These are phyloP conservation scores for Leavenworthia alabamica DNA, from an alignment of 345 rosid species.

Conservation along the genomic window DNA sequence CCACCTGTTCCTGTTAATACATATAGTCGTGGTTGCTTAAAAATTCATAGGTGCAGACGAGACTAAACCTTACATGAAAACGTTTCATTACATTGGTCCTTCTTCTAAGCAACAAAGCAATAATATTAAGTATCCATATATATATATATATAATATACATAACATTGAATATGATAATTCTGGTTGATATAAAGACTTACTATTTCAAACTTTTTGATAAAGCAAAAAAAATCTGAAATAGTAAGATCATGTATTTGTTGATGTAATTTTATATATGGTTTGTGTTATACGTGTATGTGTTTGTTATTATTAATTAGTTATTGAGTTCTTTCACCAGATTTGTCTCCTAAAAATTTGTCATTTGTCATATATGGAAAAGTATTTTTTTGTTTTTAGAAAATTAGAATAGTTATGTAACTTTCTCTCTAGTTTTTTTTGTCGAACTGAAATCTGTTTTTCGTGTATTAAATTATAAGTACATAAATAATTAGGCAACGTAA, in stretches of 20 bases:
- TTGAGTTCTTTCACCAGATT: background rate
- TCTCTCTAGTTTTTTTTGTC: too few species aligned
- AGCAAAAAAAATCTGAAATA: background rate
- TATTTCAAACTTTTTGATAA: background rate
- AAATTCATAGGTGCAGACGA: background rate
- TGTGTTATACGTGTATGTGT: background rate
- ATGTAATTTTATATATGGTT: background rate
- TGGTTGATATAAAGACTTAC: background rate
- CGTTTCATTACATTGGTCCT: background rate
- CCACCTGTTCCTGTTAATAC: background rate
- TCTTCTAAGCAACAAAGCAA: too few species aligned
- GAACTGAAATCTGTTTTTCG: background rate
- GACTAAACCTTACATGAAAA: background rate
- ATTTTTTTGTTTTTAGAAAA: too few species aligned
- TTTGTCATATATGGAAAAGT: too few species aligned
- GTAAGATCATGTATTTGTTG: background rate
- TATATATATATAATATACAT: too few species aligned
- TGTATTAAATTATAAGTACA: too few species aligned
- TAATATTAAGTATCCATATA: background rate
- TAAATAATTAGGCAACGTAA: too few species aligned
- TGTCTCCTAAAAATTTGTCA: background rate
- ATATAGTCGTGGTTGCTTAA: conserved; percentile 2
- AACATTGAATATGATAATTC: background rate
- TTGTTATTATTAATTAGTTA: too few species aligned
- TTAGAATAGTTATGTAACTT: too few species aligned